Percentiles rank a stretch among this genome's conserved stretches.
These are phyloP conservation scores for Curvularia verruculosa DNA, from an alignment of 2,329 filamentous ascomycete genomes.

Conservation along the genomic window DNA sequence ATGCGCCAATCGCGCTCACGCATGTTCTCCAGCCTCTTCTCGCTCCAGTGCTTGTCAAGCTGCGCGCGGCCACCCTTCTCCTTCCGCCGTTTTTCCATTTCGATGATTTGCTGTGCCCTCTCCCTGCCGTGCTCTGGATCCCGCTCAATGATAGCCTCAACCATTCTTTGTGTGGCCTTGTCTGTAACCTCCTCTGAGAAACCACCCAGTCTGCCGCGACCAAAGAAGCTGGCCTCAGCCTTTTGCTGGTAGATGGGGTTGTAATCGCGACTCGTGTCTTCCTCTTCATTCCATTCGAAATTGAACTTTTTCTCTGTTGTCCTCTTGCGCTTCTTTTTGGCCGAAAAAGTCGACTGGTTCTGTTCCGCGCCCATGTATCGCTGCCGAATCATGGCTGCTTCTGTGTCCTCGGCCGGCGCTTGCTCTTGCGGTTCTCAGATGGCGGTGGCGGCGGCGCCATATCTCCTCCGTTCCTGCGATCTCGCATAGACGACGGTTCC, in stretches of 20 bases:
- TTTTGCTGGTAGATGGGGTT: constrained; percentile 79
- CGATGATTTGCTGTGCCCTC: constrained; percentile 79
- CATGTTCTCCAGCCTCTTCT: constrained; percentile 93
- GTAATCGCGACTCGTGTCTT: constrained; percentile 86
- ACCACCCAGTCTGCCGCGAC: constrained; percentile 69
- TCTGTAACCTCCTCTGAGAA: constrained; percentile 66
- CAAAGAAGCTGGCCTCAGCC: constrained; percentile 71
- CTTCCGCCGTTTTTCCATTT: constrained; percentile 79
- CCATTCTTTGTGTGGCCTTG: constrained; percentile 60
- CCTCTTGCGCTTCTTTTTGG: constrained; percentile 91
- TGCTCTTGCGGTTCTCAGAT: constrained; percentile 35
- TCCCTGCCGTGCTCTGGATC: constrained; percentile 77
- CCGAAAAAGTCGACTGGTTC: constrained; percentile 86
- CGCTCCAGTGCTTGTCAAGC: constrained; percentile 92
- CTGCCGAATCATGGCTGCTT: constrained; percentile 75
- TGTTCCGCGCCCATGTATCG: constrained; percentile 91
- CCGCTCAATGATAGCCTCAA: constrained; percentile 73
- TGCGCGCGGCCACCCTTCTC: constrained; percentile 75
- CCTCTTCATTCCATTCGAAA: constrained; percentile 95
- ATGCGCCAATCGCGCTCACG: constrained; percentile 98
- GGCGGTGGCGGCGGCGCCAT: constrained; percentile 59
- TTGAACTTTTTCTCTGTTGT: constrained; percentile 98
- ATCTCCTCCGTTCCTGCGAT: constrained; percentile 50
- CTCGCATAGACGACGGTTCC: constrained; percentile 72
- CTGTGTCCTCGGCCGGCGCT: constrained; percentile 63